phyloP scores from a whole-genome alignment of 768 basidiomycete species.

The Suillus fuscotomentosus region DNA sequence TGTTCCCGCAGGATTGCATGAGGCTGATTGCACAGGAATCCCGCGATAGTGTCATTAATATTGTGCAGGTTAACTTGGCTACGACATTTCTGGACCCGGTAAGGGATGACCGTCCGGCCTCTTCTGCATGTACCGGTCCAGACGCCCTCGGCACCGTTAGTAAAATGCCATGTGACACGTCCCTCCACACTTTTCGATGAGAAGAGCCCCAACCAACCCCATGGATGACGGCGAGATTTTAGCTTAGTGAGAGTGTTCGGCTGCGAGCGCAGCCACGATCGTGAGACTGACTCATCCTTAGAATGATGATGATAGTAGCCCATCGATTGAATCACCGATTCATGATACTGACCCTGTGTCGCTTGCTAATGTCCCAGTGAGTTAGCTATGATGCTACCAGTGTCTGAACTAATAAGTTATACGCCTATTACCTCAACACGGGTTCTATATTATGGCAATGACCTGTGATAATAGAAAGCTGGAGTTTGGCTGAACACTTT shows the following conservation, averaged over 20 bases:
- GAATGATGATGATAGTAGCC: background rate
- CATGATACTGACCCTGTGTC: background rate
- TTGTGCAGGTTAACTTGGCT: background rate
- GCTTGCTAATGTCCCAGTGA: background rate
- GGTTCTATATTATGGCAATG: background rate
- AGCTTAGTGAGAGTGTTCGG: background rate
- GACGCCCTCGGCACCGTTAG: background rate
- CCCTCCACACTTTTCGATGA: background rate
- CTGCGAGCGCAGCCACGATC: background rate
- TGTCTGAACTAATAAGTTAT: background rate
- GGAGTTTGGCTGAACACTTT: background rate
- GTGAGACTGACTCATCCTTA: background rate
- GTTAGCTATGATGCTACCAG: background rate
- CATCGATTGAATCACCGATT: background rate
- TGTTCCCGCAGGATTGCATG: slow-evolving; percentile 4
- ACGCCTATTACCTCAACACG: background rate
- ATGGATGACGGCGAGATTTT: background rate
- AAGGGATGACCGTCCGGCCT: slow-evolving; percentile 1
- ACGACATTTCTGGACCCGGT: background rate
- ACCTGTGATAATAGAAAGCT: background rate
- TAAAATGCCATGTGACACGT: background rate
- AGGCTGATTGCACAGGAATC: slow-evolving; percentile 2
- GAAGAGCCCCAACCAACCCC: background rate
- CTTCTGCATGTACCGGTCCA: background rate
- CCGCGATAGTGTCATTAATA: background rate